Base-by-base conservation (phyloP, 371 early-diverging fungal genomes). In the Rhizomucor pusillus region DNA sequence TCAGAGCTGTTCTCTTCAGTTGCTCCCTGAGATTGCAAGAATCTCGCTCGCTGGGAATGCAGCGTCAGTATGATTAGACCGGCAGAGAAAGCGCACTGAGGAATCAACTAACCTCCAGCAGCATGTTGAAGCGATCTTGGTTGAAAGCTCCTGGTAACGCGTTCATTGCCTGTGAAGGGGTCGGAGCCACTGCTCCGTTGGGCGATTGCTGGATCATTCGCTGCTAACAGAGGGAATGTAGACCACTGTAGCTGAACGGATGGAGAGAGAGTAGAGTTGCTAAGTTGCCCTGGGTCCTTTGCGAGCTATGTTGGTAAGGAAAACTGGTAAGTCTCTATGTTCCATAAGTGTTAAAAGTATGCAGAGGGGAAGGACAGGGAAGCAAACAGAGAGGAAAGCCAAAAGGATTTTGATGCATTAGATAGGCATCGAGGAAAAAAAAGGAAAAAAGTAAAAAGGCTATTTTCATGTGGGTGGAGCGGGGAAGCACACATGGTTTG, bases 1-100 rank as follows among this genome's bases (percentile, higher is more conserved):
- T 88, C 87, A 20, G 68, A 66, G 59, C 73, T 80, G 57, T 69
- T 85, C 50, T 79, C 77, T 65, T 88, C 89, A 5, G 78, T 87
- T 9, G 80, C 83, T 14, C 89, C 88, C 35, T 69, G 73, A 4
- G 69, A 63, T 54, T 80, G 63, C 45, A 72, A 49, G 41, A 41
- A 41, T 41, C 41, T 41, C 41, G 41, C 41, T 41, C 41, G 41
- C 41, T 41, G 11, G 19, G n/a, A n/a, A 41, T 16, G 3, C 3
- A 5, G 5, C 11, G 16, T 14, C 41, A 16, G 12, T 41, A 5
- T 5, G 12, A 19, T 41, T 5, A 14, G 5, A 4, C 5, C 41
- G 3, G 14, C 12, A 3, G 11, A 16, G 16, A 19, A 41, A 14
- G 11, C 3, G 41, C 37, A 41, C 5, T 41, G 29, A n/a, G 29